Evolutionary conservation across 306 rosid genomes (phyloP), one percentile per base, ranked within the genome.

Genomic region (Dryas drummondii): DNA sequence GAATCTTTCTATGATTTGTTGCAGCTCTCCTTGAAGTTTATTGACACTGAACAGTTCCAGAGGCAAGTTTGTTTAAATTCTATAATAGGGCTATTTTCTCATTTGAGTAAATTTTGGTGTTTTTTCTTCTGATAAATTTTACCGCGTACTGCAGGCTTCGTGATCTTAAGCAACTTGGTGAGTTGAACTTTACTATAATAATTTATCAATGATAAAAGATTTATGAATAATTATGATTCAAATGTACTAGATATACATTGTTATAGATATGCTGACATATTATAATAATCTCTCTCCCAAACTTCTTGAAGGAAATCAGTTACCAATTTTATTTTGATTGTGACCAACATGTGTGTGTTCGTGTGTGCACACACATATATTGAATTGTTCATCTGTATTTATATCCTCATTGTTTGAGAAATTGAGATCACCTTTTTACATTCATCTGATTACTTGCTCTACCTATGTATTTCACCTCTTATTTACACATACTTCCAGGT

Each of bases 31-130:
- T 68, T 94, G 94, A 87, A 87, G 84, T 94, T 94, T 84, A 83
- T 91, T 11, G 97, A 94, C 44, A 94, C 98, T 49, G 93, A 87
- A 64, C 96, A 94, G 91, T 94, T 91, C 82, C 98, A 94, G 82
- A 88, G 97, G 98, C 76, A 85, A 84, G 91, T 83, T 62, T 60
- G 10, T 60, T 58, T 50, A 48, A 16, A 7, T 50, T 61, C 45
- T 65, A 27, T 1, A 44, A 46, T 58, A 45, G 14, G 27, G 2
- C 12, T 52, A 12, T 57, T 68, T 55, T 44, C 27, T 5, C 17
- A 44, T 59, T 59, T 7, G 50, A 57, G 15, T 68, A 32, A 6
- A 26, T 62, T 12, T 32, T 52, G 19, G 42, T 48, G 4, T 45
- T 19, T 15, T 15, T 4, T 32, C 14, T 17, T 79, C 82, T 79